phyloP scores from a whole-genome alignment of 768 basidiomycete species.

The Cantharellus cinnabarinus region DNA sequence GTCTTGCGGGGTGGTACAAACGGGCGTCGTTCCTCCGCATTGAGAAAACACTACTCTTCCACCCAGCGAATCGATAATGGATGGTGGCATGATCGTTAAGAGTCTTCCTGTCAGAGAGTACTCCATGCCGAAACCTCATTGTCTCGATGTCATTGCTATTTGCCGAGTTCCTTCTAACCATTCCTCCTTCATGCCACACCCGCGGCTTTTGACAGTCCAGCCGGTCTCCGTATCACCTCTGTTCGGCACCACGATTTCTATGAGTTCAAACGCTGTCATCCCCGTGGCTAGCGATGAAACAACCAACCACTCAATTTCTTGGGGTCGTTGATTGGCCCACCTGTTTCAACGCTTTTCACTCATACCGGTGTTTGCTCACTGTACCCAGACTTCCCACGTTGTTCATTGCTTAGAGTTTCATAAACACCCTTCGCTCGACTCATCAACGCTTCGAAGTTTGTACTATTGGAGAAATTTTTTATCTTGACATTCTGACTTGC shows the following conservation, averaged over 20 bases:
- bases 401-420: no score
- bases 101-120: slow-evolving; percentile 75
- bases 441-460: no score
- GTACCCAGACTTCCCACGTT: no score
- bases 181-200: slow-evolving; percentile 76
- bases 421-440: no score
- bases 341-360: no score
- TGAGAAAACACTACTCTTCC: slow-evolving; percentile 93
- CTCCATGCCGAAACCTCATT: slow-evolving; percentile 57
- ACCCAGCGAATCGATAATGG: slow-evolving; percentile 36
- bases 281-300: slow-evolving; percentile 9
- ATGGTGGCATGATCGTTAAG: slow-evolving; percentile 79
- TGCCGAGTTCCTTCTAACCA: slow-evolving; percentile 76
- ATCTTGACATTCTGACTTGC: no score
- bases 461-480: no score
- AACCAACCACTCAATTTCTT: neutral
- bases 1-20: slow-evolving; percentile 74
- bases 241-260: slow-evolving; percentile 86
- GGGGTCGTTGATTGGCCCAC: no score
- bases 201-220: slow-evolving; percentile 79
- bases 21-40: slow-evolving; percentile 82
- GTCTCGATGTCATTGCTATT: slow-evolving; percentile 96
- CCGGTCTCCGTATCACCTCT: slow-evolving; percentile 84
- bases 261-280: slow-evolving; percentile 7
- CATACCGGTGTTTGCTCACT: no score